Conservation (phyloP, 805 yeast species). For the Candida tallmaniae region DNA sequence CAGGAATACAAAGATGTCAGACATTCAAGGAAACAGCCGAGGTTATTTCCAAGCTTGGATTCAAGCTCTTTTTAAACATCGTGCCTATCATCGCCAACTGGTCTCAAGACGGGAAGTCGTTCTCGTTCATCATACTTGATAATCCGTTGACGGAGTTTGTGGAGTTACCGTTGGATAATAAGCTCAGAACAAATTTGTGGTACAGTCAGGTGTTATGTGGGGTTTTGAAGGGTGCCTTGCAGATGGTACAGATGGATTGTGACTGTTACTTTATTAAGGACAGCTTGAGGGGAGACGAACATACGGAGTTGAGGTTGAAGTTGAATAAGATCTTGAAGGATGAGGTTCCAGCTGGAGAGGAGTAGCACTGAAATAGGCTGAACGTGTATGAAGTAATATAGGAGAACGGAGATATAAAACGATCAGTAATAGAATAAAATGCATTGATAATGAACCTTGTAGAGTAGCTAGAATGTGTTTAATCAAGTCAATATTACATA, state of each 20-base stretch:
- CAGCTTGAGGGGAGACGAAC: slow-evolving; percentile 73
- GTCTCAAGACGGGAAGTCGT: slow-evolving; percentile 71
- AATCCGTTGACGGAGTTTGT: slow-evolving; percentile 95
- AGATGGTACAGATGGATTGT: slow-evolving; percentile 93
- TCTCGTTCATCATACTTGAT: slow-evolving; percentile 68
- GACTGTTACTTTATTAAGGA: slow-evolving; percentile 80
- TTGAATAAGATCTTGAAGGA: slow-evolving; percentile 74
- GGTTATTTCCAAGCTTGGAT: slow-evolving; percentile 78
- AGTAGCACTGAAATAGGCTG: slow-evolving; percentile 40
- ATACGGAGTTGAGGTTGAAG: slow-evolving; percentile 74
- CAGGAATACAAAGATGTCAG: slow-evolving; percentile 80
- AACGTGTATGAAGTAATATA: too few relatives aligned
- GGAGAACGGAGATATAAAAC: too few relatives aligned
- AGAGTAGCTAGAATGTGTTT: too few relatives aligned
- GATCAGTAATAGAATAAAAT: too few relatives aligned
- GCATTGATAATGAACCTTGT: too few relatives aligned
- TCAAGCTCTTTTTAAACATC: slow-evolving; percentile 82
- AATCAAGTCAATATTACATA: too few relatives aligned
- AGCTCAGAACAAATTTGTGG: slow-evolving; percentile 74
- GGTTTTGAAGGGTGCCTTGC: slow-evolving; percentile 83
- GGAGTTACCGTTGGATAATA: slow-evolving; percentile 76
- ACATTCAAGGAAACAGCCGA: slow-evolving; percentile 85
- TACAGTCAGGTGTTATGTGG: slow-evolving; percentile 89
- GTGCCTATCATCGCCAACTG: slow-evolving; percentile 73
- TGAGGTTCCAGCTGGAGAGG: slow-evolving; percentile 97